A percentile compares a stretch with the other conserved stretches of the same genome.
These are phyloP conservation scores for Diaporthe capsici DNA, from an alignment of 2,329 filamentous ascomycete species.

Conservation along the genomic window DNA sequence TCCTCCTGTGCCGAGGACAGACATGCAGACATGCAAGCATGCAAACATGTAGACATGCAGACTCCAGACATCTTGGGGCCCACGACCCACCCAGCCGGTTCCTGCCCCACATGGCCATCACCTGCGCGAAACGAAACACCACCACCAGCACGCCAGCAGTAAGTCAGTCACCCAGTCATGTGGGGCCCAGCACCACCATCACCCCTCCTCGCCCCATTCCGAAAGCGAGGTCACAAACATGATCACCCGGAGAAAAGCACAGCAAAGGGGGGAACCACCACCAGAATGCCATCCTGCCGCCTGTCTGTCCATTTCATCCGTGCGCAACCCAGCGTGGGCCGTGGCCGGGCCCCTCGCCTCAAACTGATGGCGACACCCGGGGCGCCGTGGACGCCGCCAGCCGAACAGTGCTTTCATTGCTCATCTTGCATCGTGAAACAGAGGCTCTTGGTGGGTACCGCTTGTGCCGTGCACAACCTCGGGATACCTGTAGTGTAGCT, in stretches of 20 bases:
- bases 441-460: constrained; percentile 1
- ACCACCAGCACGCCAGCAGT: background rate
- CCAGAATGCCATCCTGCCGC: background rate
- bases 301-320: background rate
- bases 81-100: constrained; percentile 13
- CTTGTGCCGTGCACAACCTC: constrained; percentile 12
- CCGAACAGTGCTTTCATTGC: constrained; percentile 31
- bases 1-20: background rate
- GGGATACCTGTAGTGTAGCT: background rate
- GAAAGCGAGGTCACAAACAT: constrained; percentile 19
- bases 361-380: background rate
- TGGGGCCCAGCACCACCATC: constrained; percentile 1
- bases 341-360: background rate
- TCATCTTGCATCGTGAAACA: constrained; percentile 31
- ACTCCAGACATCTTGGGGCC: background rate
- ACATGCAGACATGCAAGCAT: background rate
- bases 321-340: constrained; percentile 17
- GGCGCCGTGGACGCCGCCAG: background rate
- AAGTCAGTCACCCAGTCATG: constrained; percentile 9
- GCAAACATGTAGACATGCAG: background rate
- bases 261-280: background rate
- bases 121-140: constrained; percentile 30
- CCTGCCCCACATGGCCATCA: constrained; percentile 14
- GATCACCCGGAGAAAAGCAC: constrained; percentile 19
- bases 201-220: constrained; percentile 4